Conservation (phyloP, 2,329 filamentous ascomycete genomes). For the Penicillium frequentans region DNA sequence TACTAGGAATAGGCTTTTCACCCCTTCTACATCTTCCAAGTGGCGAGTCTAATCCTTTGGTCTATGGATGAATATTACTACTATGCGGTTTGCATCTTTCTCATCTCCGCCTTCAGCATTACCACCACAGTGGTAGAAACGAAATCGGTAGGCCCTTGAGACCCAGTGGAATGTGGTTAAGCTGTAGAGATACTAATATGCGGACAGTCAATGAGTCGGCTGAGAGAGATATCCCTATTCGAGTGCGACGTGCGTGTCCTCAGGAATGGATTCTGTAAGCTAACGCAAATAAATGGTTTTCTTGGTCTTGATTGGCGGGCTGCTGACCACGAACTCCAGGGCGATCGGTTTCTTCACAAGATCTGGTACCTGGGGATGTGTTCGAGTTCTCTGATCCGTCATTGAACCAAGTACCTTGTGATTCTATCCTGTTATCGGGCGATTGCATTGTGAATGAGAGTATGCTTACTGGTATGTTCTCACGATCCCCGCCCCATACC, state of each 20-base stretch:
- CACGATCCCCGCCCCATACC: not conserved
- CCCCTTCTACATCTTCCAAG: constrained; percentile 97
- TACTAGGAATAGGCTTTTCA: constrained; percentile 69
- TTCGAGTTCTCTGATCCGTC: constrained; percentile 96
- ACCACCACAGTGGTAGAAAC: constrained; percentile 87
- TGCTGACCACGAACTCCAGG: constrained; percentile 46
- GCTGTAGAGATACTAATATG: constrained; percentile 13
- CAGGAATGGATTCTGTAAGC: constrained; percentile 86
- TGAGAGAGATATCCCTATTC: constrained; percentile 89
- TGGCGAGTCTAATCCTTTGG: constrained; percentile 92
- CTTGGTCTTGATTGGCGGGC: not conserved
- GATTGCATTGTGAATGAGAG: constrained; percentile 99
- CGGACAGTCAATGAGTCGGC: constrained; percentile 75
- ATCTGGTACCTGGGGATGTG: constrained; percentile 91
- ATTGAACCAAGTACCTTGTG: constrained; percentile 82
- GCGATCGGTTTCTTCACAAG: constrained; percentile 81
- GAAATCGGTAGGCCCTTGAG: constrained; percentile 60
- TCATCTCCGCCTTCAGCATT: constrained; percentile 93
- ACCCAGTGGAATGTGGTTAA: not conserved
- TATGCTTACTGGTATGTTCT: constrained; percentile 74
- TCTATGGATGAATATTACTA: constrained; percentile 97
- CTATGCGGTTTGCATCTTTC: constrained; percentile 90
- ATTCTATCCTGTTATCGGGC: constrained; percentile 85
- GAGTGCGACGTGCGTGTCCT: constrained; percentile 94
- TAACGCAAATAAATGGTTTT: not conserved